Conservation (phyloP, 371 early-diverging fungal species). For the Lichtheimia hyalospora region DNA sequence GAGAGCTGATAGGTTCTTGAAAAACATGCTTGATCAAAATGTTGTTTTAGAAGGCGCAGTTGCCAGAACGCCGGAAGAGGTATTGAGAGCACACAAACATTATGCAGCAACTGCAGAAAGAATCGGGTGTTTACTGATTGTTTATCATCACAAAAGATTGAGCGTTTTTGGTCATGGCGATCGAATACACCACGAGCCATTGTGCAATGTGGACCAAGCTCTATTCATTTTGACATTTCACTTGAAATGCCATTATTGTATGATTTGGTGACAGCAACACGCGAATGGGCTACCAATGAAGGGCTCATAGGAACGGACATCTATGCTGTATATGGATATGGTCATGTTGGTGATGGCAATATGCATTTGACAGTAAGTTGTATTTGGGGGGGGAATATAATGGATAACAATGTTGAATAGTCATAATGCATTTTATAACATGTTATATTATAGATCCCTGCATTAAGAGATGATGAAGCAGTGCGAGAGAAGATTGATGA, state of each 20-base stretch:
- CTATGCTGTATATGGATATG: conserved; percentile 75
- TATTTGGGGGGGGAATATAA: too few relatives aligned
- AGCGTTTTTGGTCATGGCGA: conserved; percentile 41
- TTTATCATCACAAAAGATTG: conserved; percentile 36
- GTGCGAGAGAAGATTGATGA: conserved; percentile 80
- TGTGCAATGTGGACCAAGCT: conserved; percentile 52
- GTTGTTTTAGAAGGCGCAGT: conserved; percentile 77
- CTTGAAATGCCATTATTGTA: conserved; percentile 83
- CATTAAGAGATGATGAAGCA: conserved; percentile 47
- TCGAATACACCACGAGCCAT: conserved; percentile 36
- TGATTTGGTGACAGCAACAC: conserved; percentile 72
- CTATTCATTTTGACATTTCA: conserved; percentile 77
- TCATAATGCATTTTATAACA: too few relatives aligned
- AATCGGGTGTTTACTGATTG: background rate
- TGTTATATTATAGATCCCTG: conserved; percentile 68
- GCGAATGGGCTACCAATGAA: conserved; percentile 45
- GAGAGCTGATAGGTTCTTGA: conserved; percentile 65
- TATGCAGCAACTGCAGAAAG: background rate
- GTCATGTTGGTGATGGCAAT: conserved; percentile 92
- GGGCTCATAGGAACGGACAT: conserved; percentile 54
- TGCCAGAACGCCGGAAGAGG: conserved; percentile 45
- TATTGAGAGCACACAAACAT: conserved; percentile 1
- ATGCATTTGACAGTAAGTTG: conserved; percentile 74
- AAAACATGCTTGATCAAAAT: conserved; percentile 53
- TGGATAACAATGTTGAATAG: too few relatives aligned